phyloP scores from a whole-genome alignment of 257 asterid genomes.

The Przewalskia tangutica region DNA sequence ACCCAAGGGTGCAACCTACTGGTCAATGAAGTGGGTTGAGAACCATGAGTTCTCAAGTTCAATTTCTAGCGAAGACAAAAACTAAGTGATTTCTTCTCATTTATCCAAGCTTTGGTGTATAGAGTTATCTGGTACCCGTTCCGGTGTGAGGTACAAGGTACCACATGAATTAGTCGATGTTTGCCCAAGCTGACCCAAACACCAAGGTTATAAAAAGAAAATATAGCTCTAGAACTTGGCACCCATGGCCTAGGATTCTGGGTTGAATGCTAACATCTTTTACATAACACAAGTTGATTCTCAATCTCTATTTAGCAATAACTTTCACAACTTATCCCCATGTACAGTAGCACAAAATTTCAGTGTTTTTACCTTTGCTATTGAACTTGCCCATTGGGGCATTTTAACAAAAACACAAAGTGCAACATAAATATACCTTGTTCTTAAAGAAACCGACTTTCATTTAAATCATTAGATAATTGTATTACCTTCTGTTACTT shows the following conservation, averaged over 20 bases:
- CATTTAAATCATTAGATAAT: neutral
- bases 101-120: too few relatives aligned
- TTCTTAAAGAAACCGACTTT: neutral
- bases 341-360: neutral
- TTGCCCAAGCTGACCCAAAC: too few relatives aligned
- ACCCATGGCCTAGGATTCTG: neutral
- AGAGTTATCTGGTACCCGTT: too few relatives aligned
- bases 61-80: too few relatives aligned
- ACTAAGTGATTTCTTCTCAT: too few relatives aligned
- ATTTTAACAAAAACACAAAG: constrained; percentile 16
- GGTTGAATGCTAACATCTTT: neutral
- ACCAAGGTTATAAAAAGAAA: too few relatives aligned
- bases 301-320: neutral
- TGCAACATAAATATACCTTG: neutral
- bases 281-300: neutral
- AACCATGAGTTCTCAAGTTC: neutral
- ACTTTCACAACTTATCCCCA: neutral
- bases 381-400: neutral
- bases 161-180: neutral
- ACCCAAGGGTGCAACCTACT: neutral
- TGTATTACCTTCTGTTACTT: constrained; percentile 32
- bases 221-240: too few relatives aligned
- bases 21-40: neutral
- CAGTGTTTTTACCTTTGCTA: neutral
- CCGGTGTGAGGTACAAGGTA: too few relatives aligned